Evolutionary conservation across 441 rosid genomes (phyloP).

Genomic region (Populus hybrid): DNA sequence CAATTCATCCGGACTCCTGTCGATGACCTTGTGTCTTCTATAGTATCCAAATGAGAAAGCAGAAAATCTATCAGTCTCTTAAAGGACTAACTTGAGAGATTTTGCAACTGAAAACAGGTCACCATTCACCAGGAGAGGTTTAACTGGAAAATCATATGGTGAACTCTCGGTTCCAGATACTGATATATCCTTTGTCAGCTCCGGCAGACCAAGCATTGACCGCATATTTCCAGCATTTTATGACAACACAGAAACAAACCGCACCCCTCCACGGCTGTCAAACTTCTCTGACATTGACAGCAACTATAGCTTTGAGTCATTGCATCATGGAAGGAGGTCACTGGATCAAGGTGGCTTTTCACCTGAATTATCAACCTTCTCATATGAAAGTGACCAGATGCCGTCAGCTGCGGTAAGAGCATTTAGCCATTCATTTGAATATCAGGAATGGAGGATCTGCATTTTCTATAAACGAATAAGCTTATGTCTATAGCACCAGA

Average conservation of each 20-base stretch:
- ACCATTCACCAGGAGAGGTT: constrained; percentile 59
- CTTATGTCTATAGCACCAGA: not conserved
- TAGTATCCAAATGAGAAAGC: not conserved
- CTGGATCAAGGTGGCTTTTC: constrained; percentile 41
- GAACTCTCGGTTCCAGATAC: constrained; percentile 49
- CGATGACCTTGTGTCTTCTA: not conserved
- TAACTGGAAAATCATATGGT: constrained; percentile 49
- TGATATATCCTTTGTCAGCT: constrained; percentile 76
- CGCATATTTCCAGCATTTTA: constrained; percentile 47
- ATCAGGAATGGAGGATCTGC: not conserved
- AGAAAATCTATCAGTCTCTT: not conserved
- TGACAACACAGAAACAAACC: constrained; percentile 38
- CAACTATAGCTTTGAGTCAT: constrained; percentile 49
- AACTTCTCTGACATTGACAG: constrained; percentile 52
- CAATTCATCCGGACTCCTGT: not conserved
- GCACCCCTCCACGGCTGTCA: constrained; percentile 47
- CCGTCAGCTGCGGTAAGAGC: constrained; percentile 52
- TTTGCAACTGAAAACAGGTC: constrained; percentile 41
- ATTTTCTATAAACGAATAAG: not conserved
- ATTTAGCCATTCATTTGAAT: not conserved
- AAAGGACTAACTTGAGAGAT: not conserved
- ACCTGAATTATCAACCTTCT: constrained; percentile 32
- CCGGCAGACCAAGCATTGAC: constrained; percentile 76
- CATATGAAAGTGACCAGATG: constrained; percentile 45
- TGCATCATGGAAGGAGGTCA: constrained; percentile 43